A percentile compares a stretch with the other conserved stretches of the same genome.
phyloP scores from a whole-genome alignment of 352 stramenopile genomes.

The Globisporangium cederbergense region DNA sequence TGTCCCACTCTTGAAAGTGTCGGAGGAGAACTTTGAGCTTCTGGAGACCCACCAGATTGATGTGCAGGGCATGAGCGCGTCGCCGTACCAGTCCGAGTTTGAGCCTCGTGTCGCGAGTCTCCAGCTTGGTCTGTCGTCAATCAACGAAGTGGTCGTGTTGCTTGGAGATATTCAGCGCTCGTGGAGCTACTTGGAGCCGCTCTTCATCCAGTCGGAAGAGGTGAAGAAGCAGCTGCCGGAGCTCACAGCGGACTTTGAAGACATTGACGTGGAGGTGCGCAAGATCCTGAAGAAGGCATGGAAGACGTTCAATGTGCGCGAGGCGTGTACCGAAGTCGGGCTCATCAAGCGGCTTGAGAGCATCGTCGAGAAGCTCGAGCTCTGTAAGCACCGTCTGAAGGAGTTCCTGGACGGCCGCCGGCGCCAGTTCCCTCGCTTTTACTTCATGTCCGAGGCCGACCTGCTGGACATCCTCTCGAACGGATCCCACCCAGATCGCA shows the following conservation, averaged over 20 bases:
- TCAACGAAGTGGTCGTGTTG: constrained; percentile 93
- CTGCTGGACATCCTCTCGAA: constrained; percentile 96
- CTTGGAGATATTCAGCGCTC: constrained; percentile 95
- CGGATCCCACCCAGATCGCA: constrained; percentile 90
- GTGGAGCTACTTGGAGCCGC: constrained; percentile 94
- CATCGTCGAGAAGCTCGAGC: constrained; percentile 91
- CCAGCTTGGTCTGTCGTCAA: constrained; percentile 80
- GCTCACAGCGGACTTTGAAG: constrained; percentile 91
- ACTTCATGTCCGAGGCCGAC: constrained; percentile 90
- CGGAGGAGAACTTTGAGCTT: constrained; percentile 96
- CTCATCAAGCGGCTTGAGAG: constrained; percentile 89
- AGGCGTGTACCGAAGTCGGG: constrained; percentile 87
- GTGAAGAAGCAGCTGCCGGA: constrained; percentile 95
- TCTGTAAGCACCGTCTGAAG: constrained; percentile 93
- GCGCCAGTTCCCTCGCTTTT: constrained; percentile 93
- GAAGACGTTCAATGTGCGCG: constrained; percentile 87
- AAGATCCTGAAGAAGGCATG: constrained; percentile 82
- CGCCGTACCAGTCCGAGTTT: constrained; percentile 95
- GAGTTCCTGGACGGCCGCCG: constrained; percentile 94
- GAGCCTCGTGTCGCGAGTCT: constrained; percentile 88
- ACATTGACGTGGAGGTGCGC: constrained; percentile 93
- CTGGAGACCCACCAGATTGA: constrained; percentile 96
- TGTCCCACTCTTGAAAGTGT: constrained; percentile 89
- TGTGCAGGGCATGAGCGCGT: constrained; percentile 95
- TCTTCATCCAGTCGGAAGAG: constrained; percentile 96